Base-by-base conservation (phyloP, 2,329 filamentous ascomycete species). In the Ceratocystis eucalypticola region DNA sequence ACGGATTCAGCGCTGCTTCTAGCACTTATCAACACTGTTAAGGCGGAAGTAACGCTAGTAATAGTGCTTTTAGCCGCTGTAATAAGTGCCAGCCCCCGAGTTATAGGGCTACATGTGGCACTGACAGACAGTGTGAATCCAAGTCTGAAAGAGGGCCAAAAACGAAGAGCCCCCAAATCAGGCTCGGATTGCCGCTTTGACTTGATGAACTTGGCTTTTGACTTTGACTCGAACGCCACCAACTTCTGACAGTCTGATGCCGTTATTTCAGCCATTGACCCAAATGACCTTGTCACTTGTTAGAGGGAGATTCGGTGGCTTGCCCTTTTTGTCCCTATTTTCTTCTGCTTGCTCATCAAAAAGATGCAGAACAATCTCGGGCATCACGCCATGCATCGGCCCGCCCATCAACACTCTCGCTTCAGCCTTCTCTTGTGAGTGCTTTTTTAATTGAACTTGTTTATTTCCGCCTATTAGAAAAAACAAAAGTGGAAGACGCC, bases 201-300 rank as follows among this genome's bases (percentile, higher is more conserved):
- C 53, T 30, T 33, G 30, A 7, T 33, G 30, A 33, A 33, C 25
- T 28, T 17, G 25, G 20, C 50, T 55, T 33, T 25, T 25, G 53
- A 53, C 48, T 57, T 57, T 33, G 53, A 28, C 53, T 57, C 53
- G 53, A 33, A 57, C 53, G 53, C 53, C 53, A 57, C 53, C 25
- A 57, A 57, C 53, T n/a, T 57, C 48, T 53, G 48, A 25, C 20
- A 53, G 25, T 37, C 33, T 37, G 33, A 12, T 12, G 33, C 10
- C 10, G 33, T 37, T 37, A 37, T 37, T 37, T 37, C 33, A 12
- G 8, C 33, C 33, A 53, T 53, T 53, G 8, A 4, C 5, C 48
- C 20, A 10, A 10, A 5, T 25, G 20, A 12, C 25, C 48, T 12
- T 53, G 20, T 53, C 20, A 17, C 48, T 53, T 53, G 48, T 17